These are phyloP conservation scores for Neurospora crassa DNA, from an alignment of 2,329 filamentous ascomycete species.

Conservation along the genomic window DNA sequence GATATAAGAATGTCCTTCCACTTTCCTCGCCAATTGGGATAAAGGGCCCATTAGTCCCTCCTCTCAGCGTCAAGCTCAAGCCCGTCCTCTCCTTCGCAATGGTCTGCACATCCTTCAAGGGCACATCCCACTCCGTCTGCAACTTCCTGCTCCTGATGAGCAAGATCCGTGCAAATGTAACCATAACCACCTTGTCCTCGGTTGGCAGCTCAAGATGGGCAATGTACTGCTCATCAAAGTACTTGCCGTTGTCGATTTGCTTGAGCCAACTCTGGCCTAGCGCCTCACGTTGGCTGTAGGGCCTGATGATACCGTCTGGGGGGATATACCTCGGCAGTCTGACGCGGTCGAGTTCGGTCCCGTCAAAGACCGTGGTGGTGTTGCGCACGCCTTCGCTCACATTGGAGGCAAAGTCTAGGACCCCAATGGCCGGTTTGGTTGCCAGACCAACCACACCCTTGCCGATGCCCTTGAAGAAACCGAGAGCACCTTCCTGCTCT, in stretches of 20 bases:
- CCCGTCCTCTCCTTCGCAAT: conserved; percentile 96
- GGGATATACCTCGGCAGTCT: conserved; percentile 90
- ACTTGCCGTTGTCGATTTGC: conserved; percentile 93
- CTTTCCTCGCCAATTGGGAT: conserved; percentile 88
- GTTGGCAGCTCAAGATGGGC: conserved; percentile 86
- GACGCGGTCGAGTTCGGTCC: conserved; percentile 85
- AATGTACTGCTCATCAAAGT: conserved; percentile 96
- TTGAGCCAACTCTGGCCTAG: conserved; percentile 98
- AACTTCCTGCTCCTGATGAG: conserved; percentile 80
- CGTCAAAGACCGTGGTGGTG: conserved; percentile 96
- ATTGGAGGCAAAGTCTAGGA: conserved; percentile 94
- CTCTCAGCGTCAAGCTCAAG: conserved; percentile 78
- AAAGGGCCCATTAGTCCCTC: conserved; percentile 88
- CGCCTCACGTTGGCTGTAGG: conserved; percentile 89
- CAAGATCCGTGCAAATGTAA: conserved; percentile 82
- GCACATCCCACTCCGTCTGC: conserved; percentile 90
- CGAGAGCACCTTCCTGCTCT: conserved; percentile 85
- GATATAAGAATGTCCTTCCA: conserved; percentile 52
- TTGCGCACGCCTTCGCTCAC: conserved; percentile 96
- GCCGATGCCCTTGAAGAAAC: conserved; percentile 95
- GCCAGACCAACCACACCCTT: conserved; percentile 91
- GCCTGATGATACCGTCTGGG: conserved; percentile 84
- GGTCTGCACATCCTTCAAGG: conserved; percentile 90
- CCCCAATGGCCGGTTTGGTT: conserved; percentile 93
- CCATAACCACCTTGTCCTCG: conserved; percentile 81